Evolutionary conservation across 306 rosid genomes (phyloP), one percentile per base, ranked within the genome.

Genomic region (Dalbergia cochinchinensis): DNA sequence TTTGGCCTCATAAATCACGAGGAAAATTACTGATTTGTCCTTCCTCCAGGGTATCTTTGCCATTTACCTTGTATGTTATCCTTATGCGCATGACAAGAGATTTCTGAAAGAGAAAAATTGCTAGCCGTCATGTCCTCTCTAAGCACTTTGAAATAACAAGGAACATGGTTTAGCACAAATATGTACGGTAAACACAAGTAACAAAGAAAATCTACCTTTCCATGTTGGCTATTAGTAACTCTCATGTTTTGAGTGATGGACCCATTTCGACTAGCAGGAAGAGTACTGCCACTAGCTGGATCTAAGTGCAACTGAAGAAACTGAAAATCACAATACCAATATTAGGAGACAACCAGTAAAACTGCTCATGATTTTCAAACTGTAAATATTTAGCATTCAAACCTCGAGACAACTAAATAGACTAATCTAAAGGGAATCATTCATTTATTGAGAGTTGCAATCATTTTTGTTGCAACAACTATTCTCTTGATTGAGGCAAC

Each of bases 11-110:
- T 82, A 96, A 87, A 55, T 83, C 97, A 54, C 87, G 90, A 55
- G 99, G 99, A 34, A 96, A 93, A 67, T 88, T 96, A 82, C 51
- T 90, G 80, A 96, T 73, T 85, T 96, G 99, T 20, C 96, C 99
- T 83, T 96, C 98, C 92, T 93, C 99, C 87, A 93, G 80, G 7
- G 89, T 63, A 79, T 93, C 99, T 85, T 90, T 87, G 82, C 91
- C 89, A 85, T 96, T 90, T 82, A 77, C 63, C 91, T 93, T 93
- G 94, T 91, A 96, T 18, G 98, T 92, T 84, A 91, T 91, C 89
- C 96, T 88, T 81, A 89, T 77, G 71, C 98, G 98, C 99, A 96
- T 96, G 82, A 96, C 86, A 22, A 93, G 96, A 67, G 92, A 83
- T 93, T 96, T 96, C 99, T 96, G 97, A 77, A 90, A 79, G 42